A percentile compares a stretch with the other conserved stretches of the same genome.
Conservation (phyloP, 2,329 filamentous ascomycete species). For the Paecilomyces formosus region DNA sequence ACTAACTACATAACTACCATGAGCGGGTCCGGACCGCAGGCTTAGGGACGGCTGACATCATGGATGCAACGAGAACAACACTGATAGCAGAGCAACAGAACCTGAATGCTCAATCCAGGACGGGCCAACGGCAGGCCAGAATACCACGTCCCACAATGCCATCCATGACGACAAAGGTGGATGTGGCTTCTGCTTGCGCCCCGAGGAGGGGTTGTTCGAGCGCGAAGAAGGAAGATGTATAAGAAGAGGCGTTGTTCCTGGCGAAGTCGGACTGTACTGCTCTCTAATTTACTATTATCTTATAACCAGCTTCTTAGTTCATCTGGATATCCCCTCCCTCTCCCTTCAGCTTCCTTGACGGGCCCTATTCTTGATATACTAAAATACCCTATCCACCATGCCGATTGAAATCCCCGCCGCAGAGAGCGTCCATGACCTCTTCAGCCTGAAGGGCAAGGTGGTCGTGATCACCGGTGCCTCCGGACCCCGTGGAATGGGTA, state of each 20-base stretch:
- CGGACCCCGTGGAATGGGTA: slow-evolving; percentile 61
- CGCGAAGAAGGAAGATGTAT: neutral
- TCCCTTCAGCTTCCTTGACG: neutral
- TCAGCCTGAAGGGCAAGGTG: slow-evolving; percentile 42
- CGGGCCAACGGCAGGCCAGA: neutral
- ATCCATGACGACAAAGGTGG: neutral
- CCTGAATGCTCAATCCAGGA: neutral
- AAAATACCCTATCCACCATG: slow-evolving; percentile 23
- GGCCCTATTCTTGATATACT: neutral
- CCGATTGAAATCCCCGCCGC: slow-evolving; percentile 29
- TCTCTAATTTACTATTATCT: neutral
- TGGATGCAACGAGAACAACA: neutral
- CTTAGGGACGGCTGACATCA: neutral
- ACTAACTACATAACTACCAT: too few species aligned
- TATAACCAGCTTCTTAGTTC: neutral
- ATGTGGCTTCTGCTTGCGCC: slow-evolving; percentile 3
- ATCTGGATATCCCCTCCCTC: neutral
- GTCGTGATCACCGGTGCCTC: slow-evolving; percentile 43
- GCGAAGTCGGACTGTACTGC: neutral
- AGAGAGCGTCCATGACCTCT: slow-evolving; percentile 30
- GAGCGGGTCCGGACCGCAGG: neutral
- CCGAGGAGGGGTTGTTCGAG: neutral
- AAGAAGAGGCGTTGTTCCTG: neutral
- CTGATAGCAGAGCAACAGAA: neutral
- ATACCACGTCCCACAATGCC: neutral